A percentile compares a stretch with the other conserved stretches of the same genome.
Conservation (phyloP, 2,329 filamentous ascomycete genomes). For the Diplocarpon rosae region DNA sequence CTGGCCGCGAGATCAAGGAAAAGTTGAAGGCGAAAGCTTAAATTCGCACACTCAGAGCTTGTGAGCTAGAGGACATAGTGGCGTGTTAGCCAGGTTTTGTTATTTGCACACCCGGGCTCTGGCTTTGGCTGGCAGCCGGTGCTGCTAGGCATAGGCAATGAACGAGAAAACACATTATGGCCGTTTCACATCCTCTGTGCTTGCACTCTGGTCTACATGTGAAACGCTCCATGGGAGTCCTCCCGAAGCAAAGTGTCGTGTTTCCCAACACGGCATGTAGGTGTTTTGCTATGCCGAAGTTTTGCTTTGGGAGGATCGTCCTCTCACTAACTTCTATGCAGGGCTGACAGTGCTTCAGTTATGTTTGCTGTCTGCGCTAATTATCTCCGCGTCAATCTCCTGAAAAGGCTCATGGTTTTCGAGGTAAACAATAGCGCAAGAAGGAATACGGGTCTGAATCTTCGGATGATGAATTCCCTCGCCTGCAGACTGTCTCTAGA, state of each 20-base stretch:
- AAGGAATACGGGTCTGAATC: constrained; percentile 45
- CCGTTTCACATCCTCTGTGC: constrained; percentile 51
- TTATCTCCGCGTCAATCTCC: constrained; percentile 80
- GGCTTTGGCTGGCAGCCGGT: constrained; percentile 12
- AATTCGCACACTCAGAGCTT: neutral
- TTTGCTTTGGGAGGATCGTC: constrained; percentile 24
- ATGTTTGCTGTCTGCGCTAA: constrained; percentile 43
- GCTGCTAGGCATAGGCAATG: constrained; percentile 26
- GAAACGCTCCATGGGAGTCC: constrained; percentile 65
- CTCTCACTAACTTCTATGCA: constrained; percentile 8
- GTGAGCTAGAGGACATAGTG: constrained; percentile 5
- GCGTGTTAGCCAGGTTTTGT: constrained; percentile 20
- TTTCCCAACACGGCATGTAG: constrained; percentile 9
- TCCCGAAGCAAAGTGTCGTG: constrained; percentile 46
- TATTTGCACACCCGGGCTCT: constrained; percentile 12
- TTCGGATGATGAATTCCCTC: constrained; percentile 41
- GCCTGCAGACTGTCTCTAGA: constrained; percentile 73
- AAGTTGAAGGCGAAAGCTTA: constrained; percentile 37
- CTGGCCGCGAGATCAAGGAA: constrained; percentile 63
- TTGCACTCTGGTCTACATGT: constrained; percentile 35
- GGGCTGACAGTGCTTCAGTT: constrained; percentile 5
- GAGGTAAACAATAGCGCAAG: constrained; percentile 91
- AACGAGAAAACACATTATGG: constrained; percentile 38
- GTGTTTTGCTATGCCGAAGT: constrained; percentile 23
- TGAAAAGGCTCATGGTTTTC: constrained; percentile 52